Base-by-base conservation (phyloP, 805 yeast genomes). In the Lachancea nothofagi region DNA sequence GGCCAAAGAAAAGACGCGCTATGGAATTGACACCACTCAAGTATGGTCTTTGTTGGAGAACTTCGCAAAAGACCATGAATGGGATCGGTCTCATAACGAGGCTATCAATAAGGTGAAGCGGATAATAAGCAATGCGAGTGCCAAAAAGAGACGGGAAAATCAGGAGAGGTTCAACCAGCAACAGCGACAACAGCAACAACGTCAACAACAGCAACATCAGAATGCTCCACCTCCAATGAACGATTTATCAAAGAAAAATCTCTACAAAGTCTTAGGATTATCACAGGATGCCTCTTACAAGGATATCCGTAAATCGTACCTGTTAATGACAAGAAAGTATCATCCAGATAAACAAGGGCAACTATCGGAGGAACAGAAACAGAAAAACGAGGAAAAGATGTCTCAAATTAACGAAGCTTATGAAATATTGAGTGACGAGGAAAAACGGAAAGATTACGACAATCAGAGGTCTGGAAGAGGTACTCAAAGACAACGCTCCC, bases 341-440 rank as follows among this genome's bases (percentile, higher is more conserved):
- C 98, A 90, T 57, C 98, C 98, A 0, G 98, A 90, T 62, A 93
- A 90, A 59, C 80, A 84, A 56, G 78, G 78, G 52, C 80, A 78
- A 25, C 39, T 54, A n/a, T 47, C 59, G 12, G 85, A 80, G 27
- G 58, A 82, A 44, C 69, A 79, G 7, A 71, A 75, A 21, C 85
- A 79, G 23, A 74, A 82, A 43, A 81, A 83, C 26, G 95, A 87
- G 61, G 68, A 68, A 36, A 85, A 83, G 53, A 93, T 90, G 89
- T 87, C 94, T 34, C 89, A 82, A 40, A 84, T 90, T 47, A 93
- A 90, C 61, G 86, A 83, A 55, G 97, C 97, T 0, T 88, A 93
- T 61, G 97, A 88, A 57, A 80, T 82, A 2, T 68, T 90, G 26
- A 75, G 88, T 7, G 78, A 83, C 49, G 75, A 76, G 2, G 83